Evolutionary conservation across 2,329 filamentous ascomycete genomes (phyloP).

Genomic region (Nothophoma quercina): DNA sequence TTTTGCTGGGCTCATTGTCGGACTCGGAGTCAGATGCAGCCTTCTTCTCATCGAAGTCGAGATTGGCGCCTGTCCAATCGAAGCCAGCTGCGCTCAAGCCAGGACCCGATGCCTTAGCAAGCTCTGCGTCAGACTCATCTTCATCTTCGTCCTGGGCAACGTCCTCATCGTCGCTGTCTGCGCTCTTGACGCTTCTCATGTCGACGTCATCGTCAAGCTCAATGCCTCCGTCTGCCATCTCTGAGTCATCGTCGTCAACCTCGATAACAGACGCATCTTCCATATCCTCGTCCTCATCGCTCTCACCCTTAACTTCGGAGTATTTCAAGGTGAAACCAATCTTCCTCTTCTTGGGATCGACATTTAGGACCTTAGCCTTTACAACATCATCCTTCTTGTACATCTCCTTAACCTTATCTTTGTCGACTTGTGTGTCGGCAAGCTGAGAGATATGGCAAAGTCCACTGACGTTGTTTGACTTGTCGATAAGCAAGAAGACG

Average conservation of each 20-base stretch:
- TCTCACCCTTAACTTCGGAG: slow-evolving; percentile 77
- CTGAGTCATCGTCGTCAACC: slow-evolving; percentile 42
- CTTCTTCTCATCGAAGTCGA: slow-evolving; percentile 62
- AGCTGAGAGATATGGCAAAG: slow-evolving; percentile 93
- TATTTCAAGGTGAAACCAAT: slow-evolving; percentile 93
- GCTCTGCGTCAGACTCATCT: slow-evolving; percentile 33
- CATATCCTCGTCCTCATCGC: slow-evolving; percentile 50
- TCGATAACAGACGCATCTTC: slow-evolving; percentile 46
- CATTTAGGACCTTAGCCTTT: slow-evolving; percentile 84
- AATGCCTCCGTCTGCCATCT: slow-evolving; percentile 52
- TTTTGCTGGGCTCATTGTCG: slow-evolving; percentile 59
- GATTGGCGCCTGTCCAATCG: slow-evolving; percentile 79
- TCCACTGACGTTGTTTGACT: slow-evolving; percentile 87
- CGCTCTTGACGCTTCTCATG: slow-evolving; percentile 54
- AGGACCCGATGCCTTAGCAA: slow-evolving; percentile 41
- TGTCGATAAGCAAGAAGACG: slow-evolving; percentile 90
- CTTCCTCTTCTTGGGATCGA: slow-evolving; percentile 77
- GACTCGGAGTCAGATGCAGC: slow-evolving; percentile 61
- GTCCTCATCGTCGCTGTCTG: slow-evolving; percentile 42
- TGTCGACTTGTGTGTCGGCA: slow-evolving; percentile 80
- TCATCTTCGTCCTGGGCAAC: slow-evolving; percentile 49
- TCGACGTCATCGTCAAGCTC: slow-evolving; percentile 53
- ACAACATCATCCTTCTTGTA: slow-evolving; percentile 92
- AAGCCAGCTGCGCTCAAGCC: slow-evolving; percentile 79
- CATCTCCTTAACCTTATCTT: slow-evolving; percentile 88